Conservation (phyloP, 106 monocot species). For the Platanthera zijinensis region DNA sequence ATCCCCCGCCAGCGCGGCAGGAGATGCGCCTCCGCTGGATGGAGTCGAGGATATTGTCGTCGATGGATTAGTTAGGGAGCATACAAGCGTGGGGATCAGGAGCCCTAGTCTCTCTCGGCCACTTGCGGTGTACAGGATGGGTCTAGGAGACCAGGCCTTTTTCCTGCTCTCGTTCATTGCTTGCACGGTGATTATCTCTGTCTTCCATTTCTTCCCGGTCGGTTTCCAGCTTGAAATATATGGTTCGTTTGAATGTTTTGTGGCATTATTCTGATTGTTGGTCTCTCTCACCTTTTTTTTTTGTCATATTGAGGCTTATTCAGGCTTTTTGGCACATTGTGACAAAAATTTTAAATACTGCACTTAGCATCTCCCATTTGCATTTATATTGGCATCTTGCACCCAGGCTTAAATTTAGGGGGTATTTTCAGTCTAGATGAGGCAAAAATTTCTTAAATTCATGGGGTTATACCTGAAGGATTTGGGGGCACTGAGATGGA, state of each 20-base stretch:
- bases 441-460: too few relatives aligned
- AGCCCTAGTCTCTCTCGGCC: slow-evolving; percentile 22
- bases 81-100: slow-evolving; percentile 23
- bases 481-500: too few relatives aligned
- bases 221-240: not conserved
- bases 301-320: too few relatives aligned
- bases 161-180: slow-evolving; percentile 56
- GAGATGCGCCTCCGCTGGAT: not conserved
- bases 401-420: too few relatives aligned
- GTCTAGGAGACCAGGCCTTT: slow-evolving; percentile 62
- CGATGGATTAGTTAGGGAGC: slow-evolving; percentile 6
- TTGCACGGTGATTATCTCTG: slow-evolving; percentile 27
- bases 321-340: too few relatives aligned
- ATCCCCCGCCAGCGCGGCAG: too few relatives aligned
- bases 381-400: too few relatives aligned
- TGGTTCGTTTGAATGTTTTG: not conserved
- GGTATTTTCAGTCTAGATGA: too few relatives aligned
- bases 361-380: too few relatives aligned
- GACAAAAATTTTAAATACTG: too few relatives aligned
- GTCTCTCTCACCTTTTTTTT: not conserved
- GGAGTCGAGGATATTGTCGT: not conserved
- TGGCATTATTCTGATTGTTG: not conserved
- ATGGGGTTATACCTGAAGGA: too few relatives aligned
- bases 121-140: slow-evolving; percentile 23
- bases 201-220: not conserved